phyloP scores from a whole-genome alignment of 2,329 filamentous ascomycete genomes.

The Stagonosporopsis tanaceti region DNA sequence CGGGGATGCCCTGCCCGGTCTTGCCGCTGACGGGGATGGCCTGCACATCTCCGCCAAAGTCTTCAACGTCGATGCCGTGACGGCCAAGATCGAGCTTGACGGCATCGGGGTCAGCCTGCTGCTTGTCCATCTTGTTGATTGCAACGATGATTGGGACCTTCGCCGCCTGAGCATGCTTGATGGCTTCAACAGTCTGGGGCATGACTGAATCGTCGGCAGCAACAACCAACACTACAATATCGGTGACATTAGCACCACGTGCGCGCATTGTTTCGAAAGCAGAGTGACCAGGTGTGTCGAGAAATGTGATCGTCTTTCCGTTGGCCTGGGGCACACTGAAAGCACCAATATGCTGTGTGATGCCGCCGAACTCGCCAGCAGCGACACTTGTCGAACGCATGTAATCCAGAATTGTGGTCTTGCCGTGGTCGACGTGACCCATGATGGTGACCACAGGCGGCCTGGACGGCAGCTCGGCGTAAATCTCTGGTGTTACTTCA shows the following conservation, averaged over 20 bases:
- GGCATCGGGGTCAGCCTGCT: constrained; percentile 77
- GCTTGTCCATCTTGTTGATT: constrained; percentile 96
- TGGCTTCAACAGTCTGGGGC: constrained; percentile 93
- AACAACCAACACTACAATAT: constrained; percentile 95
- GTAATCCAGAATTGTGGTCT: constrained; percentile 94
- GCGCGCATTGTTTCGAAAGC: constrained; percentile 97
- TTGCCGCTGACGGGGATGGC: constrained; percentile 91
- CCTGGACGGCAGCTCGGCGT: constrained; percentile 71
- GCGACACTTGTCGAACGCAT: constrained; percentile 91
- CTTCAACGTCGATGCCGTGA: constrained; percentile 89
- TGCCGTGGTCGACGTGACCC: constrained; percentile 98
- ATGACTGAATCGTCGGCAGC: constrained; percentile 97
- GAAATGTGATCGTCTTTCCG: constrained; percentile 91
- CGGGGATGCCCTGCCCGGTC: constrained; percentile 88
- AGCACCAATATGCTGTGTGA: constrained; percentile 97
- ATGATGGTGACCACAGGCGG: constrained; percentile 98
- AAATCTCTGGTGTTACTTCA: constrained; percentile 64
- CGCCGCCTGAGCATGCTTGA: constrained; percentile 88
- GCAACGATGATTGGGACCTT: constrained; percentile 96
- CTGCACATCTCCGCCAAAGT: constrained; percentile 93
- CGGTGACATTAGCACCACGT: constrained; percentile 92
- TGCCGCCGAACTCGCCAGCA: constrained; percentile 91
- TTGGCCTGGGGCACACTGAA: constrained; percentile 86
- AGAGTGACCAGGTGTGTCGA: constrained; percentile 95
- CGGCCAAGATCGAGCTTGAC: constrained; percentile 88